Evolutionary conservation across 2,329 filamentous ascomycete species (phyloP).

Genomic region (Hysterium pulicare): DNA sequence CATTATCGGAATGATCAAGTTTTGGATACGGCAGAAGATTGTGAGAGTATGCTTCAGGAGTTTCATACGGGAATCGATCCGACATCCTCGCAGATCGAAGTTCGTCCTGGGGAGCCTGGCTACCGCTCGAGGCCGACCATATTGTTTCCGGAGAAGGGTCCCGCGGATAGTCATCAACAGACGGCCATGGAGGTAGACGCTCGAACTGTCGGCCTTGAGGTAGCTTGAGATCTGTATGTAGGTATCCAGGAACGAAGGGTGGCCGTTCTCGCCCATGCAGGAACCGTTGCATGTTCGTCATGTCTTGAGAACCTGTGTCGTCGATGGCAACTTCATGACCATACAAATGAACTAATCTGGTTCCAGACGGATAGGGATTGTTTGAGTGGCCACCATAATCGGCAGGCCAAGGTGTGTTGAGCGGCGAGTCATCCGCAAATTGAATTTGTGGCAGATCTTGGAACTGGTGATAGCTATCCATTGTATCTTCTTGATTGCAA

Average conservation of each 20-base stretch:
- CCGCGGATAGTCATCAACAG: slow-evolving; percentile 13
- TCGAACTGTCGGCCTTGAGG: slow-evolving; percentile 15
- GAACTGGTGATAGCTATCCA: slow-evolving; percentile 8
- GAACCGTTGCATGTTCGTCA: slow-evolving; percentile 31
- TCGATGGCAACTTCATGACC: slow-evolving; percentile 18
- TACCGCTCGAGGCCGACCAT: slow-evolving; percentile 29
- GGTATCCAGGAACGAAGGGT: slow-evolving; percentile 23
- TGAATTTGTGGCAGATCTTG: slow-evolving; percentile 22
- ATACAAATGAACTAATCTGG: slow-evolving; percentile 10
- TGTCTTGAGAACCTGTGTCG: slow-evolving; percentile 15
- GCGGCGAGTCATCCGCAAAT: slow-evolving; percentile 9
- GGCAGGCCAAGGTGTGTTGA: slow-evolving; percentile 8
- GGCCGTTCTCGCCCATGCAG: slow-evolving; percentile 24
- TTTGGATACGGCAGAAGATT: slow-evolving; percentile 16
- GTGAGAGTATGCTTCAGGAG: slow-evolving; percentile 17
- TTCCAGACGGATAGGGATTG: slow-evolving; percentile 10
- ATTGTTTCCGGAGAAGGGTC: slow-evolving; percentile 33
- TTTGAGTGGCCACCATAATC: slow-evolving; percentile 7
- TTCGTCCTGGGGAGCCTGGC: slow-evolving; percentile 28
- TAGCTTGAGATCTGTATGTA: slow-evolving; percentile 23
- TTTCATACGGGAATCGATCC: slow-evolving; percentile 16
- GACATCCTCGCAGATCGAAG: slow-evolving; percentile 22
- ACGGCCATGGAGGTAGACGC: slow-evolving; percentile 17
- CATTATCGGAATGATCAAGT: slow-evolving; percentile 15
- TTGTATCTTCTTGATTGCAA: neutral